Base-by-base conservation (phyloP, 305 asterid species). In the Stenogyne calaminthoides region DNA sequence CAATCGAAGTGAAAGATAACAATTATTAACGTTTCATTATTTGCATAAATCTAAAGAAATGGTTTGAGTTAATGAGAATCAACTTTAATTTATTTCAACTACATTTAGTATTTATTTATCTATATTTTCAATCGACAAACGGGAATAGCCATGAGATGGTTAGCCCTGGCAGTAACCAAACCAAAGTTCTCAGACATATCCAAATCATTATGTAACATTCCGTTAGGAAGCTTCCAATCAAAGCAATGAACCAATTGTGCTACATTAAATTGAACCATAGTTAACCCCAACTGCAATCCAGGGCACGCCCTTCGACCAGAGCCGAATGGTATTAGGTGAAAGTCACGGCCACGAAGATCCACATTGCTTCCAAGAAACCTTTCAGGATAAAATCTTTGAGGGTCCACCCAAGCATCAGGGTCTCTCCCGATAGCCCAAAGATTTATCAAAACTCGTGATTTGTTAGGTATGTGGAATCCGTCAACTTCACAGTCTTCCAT, bases 221-320 rank as follows among this genome's bases (percentile, higher is more conserved):
- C 77, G 36, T 71, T 16, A 0, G 72, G 42, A 22, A 79, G 74
- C 52, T 80, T 46, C 80, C 76, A 80, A 47, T 80, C 54, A 10
- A 80, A 80, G 29, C 80, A 80, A 22, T 80, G 83, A 10, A 80
- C 71, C 69, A 76, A 49, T 2, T 81, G 84, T 0, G 86, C 86
- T 37, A 81, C 76, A 56, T 76, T 19, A 0, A 75, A 7, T 3
- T 39, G 74, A 5, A 80, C 79, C 0, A 71, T 7, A 0, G 25
- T 72, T 3, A 84, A 27, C 16, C 84, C 91, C 16, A 84, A 8
- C 9, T 82, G 88, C 73, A 84, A 32, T 6, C 87, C 85, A 0
- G 91, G 88, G 55, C 86, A 84, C 0, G 72, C 66, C 19, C 88
- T 64, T 37, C 84, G 61, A 0, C 88, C 91, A 2, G 86, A 29